Conservation (phyloP, 2,329 filamentous ascomycete species). For the Orbilia javanica region DNA sequence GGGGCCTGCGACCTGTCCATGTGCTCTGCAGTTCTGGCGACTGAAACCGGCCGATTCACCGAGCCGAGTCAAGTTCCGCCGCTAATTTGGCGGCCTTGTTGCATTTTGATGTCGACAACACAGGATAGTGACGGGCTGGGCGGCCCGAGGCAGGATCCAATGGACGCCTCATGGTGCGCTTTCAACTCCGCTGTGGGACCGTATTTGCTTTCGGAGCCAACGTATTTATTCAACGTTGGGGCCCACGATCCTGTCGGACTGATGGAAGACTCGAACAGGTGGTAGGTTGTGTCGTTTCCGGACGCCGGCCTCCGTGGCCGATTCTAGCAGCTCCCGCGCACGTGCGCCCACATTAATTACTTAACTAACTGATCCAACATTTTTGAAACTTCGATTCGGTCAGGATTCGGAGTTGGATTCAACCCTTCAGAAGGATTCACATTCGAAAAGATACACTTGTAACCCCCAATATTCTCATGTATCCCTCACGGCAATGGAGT, state of each 20-base stretch:
- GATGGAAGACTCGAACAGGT: conserved; percentile 2
- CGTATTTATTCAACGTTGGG: neutral
- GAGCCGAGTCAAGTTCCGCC: neutral
- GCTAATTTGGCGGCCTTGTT: conserved; percentile 34
- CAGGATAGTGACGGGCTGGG: neutral
- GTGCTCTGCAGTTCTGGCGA: conserved; percentile 21
- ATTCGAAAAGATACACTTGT: no score
- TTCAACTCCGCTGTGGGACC: neutral
- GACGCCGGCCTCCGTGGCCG: conserved; percentile 13
- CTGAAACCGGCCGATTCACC: conserved; percentile 47
- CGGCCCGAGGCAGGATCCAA: conserved; percentile 29
- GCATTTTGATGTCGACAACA: conserved; percentile 50
- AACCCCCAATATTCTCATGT: no score
- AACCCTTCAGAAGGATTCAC: no score
- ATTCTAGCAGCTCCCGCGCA: neutral
- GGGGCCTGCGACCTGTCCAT: conserved; percentile 6
- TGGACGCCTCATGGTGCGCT: neutral
- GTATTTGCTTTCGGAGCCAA: neutral
- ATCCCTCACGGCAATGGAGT: no score
- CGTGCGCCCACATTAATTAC: no score
- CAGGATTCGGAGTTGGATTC: neutral
- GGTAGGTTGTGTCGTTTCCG: neutral
- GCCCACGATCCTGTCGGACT: conserved; percentile 8
- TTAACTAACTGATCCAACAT: neutral
- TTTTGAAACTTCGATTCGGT: neutral